Conservation (phyloP, 2,329 filamentous ascomycete species). For the Ceratocystis colombiana region DNA sequence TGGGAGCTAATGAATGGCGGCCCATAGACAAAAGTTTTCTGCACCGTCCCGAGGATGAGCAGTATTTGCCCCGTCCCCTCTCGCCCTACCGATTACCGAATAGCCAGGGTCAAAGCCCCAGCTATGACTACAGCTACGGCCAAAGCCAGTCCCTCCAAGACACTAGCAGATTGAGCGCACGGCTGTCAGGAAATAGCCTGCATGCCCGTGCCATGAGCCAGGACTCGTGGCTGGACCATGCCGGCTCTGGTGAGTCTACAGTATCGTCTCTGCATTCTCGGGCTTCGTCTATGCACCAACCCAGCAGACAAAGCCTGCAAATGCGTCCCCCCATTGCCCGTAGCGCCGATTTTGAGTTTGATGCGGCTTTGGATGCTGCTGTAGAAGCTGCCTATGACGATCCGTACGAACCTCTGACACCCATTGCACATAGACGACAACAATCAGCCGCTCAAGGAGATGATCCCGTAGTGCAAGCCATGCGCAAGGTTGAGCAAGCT, state of each 20-base stretch:
- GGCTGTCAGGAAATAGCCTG: slow-evolving; percentile 21
- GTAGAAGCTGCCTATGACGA: slow-evolving; percentile 95
- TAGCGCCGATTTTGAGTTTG: slow-evolving; percentile 78
- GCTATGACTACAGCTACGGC: slow-evolving; percentile 29
- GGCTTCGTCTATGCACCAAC: slow-evolving; percentile 56
- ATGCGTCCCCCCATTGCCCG: slow-evolving; percentile 56
- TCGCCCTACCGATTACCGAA: slow-evolving; percentile 50
- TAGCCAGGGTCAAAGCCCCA: slow-evolving; percentile 33
- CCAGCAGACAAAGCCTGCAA: slow-evolving; percentile 20
- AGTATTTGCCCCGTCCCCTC: slow-evolving; percentile 60
- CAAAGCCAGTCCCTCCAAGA: slow-evolving; percentile 25
- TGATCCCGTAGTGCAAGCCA: slow-evolving; percentile 36
- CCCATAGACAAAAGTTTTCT: slow-evolving; percentile 30
- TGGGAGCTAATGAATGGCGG: slow-evolving; percentile 31
- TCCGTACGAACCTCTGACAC: slow-evolving; percentile 63
- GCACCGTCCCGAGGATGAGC: slow-evolving; percentile 44
- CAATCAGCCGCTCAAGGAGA: slow-evolving; percentile 35
- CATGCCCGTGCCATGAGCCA: slow-evolving; percentile 56
- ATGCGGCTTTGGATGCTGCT: slow-evolving; percentile 85
- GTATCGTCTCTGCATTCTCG: slow-evolving; percentile 72
- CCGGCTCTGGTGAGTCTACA: slow-evolving; percentile 75
- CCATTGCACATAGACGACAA: slow-evolving; percentile 34
- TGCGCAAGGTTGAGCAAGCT: slow-evolving; percentile 61
- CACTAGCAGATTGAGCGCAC: slow-evolving; percentile 26
- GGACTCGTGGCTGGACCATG: slow-evolving; percentile 86